A percentile compares a stretch with the other conserved stretches of the same genome.
phyloP scores from a whole-genome alignment of 192 early-diverging fungal genomes.

The Glomus cerebriforme region DNA sequence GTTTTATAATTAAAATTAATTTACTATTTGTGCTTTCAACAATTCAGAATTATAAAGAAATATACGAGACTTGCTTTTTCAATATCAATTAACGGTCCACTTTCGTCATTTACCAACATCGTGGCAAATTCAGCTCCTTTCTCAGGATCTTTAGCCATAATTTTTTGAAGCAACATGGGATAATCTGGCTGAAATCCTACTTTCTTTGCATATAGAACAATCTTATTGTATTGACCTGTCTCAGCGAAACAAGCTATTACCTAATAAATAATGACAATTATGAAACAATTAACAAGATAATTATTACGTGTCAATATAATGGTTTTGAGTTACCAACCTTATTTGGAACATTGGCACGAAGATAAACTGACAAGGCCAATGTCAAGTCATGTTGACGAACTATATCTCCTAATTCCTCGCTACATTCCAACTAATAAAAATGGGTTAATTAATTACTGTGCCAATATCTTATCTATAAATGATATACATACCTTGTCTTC shows the following conservation, averaged over 20 bases:
- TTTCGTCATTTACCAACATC: constrained; percentile 80
- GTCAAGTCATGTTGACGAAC: constrained; percentile 89
- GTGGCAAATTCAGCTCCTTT: constrained; percentile 94
- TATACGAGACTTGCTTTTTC: constrained; percentile 58
- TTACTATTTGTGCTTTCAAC: neutral
- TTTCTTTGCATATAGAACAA: constrained; percentile 92
- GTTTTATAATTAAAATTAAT: neutral
- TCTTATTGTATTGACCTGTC: constrained; percentile 94
- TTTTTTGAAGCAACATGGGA: constrained; percentile 82
- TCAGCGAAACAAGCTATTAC: constrained; percentile 97
- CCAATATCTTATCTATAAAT: neutral
- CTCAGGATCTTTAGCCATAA: constrained; percentile 89
- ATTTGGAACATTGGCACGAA: constrained; percentile 89
- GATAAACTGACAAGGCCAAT: constrained; percentile 93
- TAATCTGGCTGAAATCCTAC: constrained; percentile 95
- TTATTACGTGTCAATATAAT: neutral
- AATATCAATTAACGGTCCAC: constrained; percentile 77
- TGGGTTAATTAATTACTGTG: neutral
- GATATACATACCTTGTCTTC: constrained; percentile 76
- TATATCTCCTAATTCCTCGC: constrained; percentile 97
- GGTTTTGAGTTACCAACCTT: constrained; percentile 57
- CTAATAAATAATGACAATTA: constrained; percentile 30
- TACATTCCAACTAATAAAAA: constrained; percentile 80
- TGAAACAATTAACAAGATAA: neutral
- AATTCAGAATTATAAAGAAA: neutral